Conservation (phyloP, 1,284 basidiomycete genomes). For the Somion occarium region DNA sequence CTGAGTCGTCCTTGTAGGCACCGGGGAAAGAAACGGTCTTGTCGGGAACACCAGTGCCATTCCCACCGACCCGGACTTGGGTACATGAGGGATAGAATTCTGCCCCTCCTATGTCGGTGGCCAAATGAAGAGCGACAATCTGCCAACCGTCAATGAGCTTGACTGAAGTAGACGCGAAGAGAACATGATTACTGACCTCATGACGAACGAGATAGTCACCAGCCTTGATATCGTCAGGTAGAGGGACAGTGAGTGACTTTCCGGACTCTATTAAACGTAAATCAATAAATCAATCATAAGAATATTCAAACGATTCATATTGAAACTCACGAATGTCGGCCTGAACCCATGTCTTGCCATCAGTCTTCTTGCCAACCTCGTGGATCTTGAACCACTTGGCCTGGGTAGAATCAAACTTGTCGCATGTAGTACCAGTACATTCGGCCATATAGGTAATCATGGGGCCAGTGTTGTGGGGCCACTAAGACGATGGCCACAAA, state of each 20-base stretch:
- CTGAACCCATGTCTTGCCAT: conserved; percentile 34
- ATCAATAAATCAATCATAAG: background rate
- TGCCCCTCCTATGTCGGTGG: conserved; percentile 42
- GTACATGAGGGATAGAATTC: conserved; percentile 74
- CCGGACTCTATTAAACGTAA: conserved; percentile 26
- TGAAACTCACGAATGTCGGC: conserved; percentile 31
- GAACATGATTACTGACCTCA: conserved; percentile 36
- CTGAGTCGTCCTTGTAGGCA: conserved; percentile 13
- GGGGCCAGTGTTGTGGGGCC: conserved; percentile 46
- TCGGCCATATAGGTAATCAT: conserved; percentile 67
- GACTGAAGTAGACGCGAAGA: background rate
- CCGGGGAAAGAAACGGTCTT: conserved; percentile 40
- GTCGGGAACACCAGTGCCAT: conserved; percentile 38
- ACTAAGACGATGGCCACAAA: conserved; percentile 50
- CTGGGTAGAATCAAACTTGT: conserved; percentile 49
- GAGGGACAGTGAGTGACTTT: conserved; percentile 37
- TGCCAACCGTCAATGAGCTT: conserved; percentile 7
- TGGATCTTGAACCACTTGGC: conserved; percentile 71
- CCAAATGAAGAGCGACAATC: conserved; percentile 69
- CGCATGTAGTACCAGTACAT: conserved; percentile 52
- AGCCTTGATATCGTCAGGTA: conserved; percentile 50
- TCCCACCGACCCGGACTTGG: conserved; percentile 55
- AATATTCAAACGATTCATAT: background rate
- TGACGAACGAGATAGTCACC: conserved; percentile 70
- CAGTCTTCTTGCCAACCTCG: conserved; percentile 34